Evolutionary conservation across 371 early-diverging fungal species (phyloP), one percentile per base, ranked within the genome.

Genomic region (Thermomucor indicae-seudaticae): DNA sequence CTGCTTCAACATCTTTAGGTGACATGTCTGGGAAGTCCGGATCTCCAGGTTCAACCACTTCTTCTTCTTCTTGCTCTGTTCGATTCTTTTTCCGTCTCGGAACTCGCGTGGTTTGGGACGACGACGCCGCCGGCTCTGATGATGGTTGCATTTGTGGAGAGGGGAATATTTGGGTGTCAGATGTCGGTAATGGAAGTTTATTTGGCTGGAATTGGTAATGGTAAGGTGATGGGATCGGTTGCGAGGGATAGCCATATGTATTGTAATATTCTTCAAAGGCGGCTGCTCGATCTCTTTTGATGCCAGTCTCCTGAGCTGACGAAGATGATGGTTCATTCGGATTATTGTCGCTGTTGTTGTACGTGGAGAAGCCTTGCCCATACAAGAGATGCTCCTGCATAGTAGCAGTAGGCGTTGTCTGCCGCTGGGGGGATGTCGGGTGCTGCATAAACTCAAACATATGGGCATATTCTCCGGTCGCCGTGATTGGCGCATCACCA

Each of bases 1-100:
- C 64, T n/a, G 57, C 65, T 54, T 73, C 74, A 6, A 72, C 64
- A 46, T 76, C 77, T 17, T 72, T 63, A 11, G 55, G 45, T 8
- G 63, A 49, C 72, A 76, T 76, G 24, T 71, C 76, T 0, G 76
- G 76, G 37, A 65, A 70, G 29, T 70, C 69, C 17, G 62, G 63
- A 27, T 72, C 69, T 22, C 64, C 64, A 0, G 69, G 54, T 32
- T 57, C 69, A 16, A 57, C 48, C 1, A 53, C 46, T 6, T 59
- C 46, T 14, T 61, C 64, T 42, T 72, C 72, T 1, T 56, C 61
- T 5, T 43, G 45, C 10, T 56, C 56, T 14, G 40, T 38, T 19
- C 19, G 16, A 14, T 16, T 47, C 27, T 19, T 41, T 28, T 41
- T 57, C 3, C 48, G 34, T 19, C 27, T 35, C 25, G 49, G 20